Evolutionary conservation across 2,329 filamentous ascomycete genomes (phyloP).

Genomic region (Beauveria caledonica): DNA sequence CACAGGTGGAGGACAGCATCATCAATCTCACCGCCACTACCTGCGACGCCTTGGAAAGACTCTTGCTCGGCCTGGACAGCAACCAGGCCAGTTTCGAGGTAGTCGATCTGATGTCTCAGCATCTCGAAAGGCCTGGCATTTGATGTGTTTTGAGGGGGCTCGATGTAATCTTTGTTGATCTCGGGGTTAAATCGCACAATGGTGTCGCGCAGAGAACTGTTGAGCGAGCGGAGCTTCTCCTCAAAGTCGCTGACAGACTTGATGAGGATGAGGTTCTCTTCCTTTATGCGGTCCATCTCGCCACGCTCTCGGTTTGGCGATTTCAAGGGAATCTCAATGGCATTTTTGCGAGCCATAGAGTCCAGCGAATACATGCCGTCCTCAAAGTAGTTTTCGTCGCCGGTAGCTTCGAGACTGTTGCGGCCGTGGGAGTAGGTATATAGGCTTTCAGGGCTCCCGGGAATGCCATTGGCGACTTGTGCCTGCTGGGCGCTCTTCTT

Average conservation of each 20-base stretch:
- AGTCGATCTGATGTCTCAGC: slow-evolving; percentile 55
- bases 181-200: slow-evolving; percentile 56
- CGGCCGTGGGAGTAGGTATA: slow-evolving; percentile 58
- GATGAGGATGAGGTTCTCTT: slow-evolving; percentile 16
- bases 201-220: slow-evolving; percentile 56
- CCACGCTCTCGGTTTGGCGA: slow-evolving; percentile 41
- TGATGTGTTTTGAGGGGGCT: slow-evolving; percentile 28
- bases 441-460: slow-evolving; percentile 69
- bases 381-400: slow-evolving; percentile 61
- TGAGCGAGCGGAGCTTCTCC: slow-evolving; percentile 58
- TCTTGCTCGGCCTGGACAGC: slow-evolving; percentile 52
- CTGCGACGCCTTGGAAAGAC: slow-evolving; percentile 22
- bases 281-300: slow-evolving; percentile 9
- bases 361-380: slow-evolving; percentile 69
- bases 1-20: slow-evolving; percentile 45
- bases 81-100: slow-evolving; percentile 58
- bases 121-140: slow-evolving; percentile 36
- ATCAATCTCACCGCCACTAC: slow-evolving; percentile 45
- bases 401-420: slow-evolving; percentile 46
- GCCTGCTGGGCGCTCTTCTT: slow-evolving; percentile 38
- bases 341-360: slow-evolving; percentile 28
- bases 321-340: slow-evolving; percentile 51
- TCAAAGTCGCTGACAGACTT: slow-evolving; percentile 54
- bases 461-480: slow-evolving; percentile 48
- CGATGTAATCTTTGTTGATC: slow-evolving; percentile 37